phyloP scores from a whole-genome alignment of 2,329 filamentous ascomycete genomes.

The Endoconidiophora laricicola region DNA sequence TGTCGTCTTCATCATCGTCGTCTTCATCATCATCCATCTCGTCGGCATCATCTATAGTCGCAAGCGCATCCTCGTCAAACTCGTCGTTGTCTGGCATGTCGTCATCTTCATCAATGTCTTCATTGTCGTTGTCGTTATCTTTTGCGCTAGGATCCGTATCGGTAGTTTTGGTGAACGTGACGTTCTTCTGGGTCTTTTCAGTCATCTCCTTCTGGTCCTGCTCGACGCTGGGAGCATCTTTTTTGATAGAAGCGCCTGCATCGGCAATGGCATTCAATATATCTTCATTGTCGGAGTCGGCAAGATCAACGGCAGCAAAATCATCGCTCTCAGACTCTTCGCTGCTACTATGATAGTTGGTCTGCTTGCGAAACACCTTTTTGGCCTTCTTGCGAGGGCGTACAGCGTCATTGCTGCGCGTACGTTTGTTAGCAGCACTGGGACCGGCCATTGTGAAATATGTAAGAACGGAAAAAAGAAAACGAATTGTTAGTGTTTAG shows the following conservation, averaged over 20 bases:
- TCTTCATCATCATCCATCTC: constrained; percentile 14
- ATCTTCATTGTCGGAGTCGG: constrained; percentile 43
- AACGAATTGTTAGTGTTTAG: neutral
- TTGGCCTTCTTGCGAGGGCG: constrained; percentile 31
- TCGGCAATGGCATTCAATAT: constrained; percentile 36
- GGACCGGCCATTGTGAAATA: constrained; percentile 9
- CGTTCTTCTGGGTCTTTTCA: constrained; percentile 14
- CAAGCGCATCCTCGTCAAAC: constrained; percentile 16
- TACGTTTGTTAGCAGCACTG: constrained; percentile 19
- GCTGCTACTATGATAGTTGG: constrained; percentile 37
- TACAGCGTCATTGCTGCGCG: constrained; percentile 18
- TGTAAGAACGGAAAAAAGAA: neutral
- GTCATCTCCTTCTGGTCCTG: constrained; percentile 22
- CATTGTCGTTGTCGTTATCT: constrained; percentile 17
- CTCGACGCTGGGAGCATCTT: constrained; percentile 20
- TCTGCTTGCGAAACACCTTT: constrained; percentile 21
- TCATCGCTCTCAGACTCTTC: constrained; percentile 25
- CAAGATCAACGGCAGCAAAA: constrained; percentile 35
- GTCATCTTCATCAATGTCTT: constrained; percentile 12
- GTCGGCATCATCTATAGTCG: constrained; percentile 18
- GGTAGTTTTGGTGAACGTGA: constrained; percentile 10
- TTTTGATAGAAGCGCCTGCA: constrained; percentile 24
- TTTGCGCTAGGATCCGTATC: constrained; percentile 16
- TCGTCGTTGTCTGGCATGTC: constrained; percentile 21
- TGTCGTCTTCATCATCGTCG: constrained; percentile 17